Conservation (phyloP, 331 rosid genomes). For the Erythrophleum ivorense region DNA sequence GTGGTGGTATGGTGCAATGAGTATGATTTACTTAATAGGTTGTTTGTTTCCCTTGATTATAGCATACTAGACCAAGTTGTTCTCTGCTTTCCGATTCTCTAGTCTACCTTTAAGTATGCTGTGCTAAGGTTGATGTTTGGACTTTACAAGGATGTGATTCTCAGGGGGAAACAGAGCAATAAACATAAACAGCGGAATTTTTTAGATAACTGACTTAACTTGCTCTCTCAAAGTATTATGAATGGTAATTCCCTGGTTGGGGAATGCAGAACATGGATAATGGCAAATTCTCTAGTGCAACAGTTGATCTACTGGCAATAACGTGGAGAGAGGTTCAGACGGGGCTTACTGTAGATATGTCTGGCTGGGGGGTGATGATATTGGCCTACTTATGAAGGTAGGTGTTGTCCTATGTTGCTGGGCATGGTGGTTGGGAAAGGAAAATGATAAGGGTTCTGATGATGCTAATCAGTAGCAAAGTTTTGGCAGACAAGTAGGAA, state of each 20-base stretch:
- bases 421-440: not conserved
- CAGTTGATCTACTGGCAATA: not conserved
- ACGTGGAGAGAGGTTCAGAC: not conserved
- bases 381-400: not conserved
- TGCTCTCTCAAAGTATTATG: not conserved
- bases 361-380: not conserved
- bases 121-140: not conserved
- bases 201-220: not conserved
- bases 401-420: not conserved
- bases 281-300: not conserved
- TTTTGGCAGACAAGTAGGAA: not conserved
- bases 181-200: not conserved
- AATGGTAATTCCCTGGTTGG: not conserved
- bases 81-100: not conserved
- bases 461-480: not conserved
- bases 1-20: not conserved
- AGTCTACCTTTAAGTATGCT: not conserved
- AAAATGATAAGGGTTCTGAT: not conserved
- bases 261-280: not conserved
- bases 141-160: not conserved
- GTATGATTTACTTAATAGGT: slow-evolving; percentile 5
- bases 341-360: not conserved
- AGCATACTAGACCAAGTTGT: slow-evolving; percentile 12
- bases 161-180: not conserved
- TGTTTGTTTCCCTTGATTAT: not conserved